phyloP scores from a whole-genome alignment of 2,329 filamentous ascomycete species.

The Talaromyces sp. region DNA sequence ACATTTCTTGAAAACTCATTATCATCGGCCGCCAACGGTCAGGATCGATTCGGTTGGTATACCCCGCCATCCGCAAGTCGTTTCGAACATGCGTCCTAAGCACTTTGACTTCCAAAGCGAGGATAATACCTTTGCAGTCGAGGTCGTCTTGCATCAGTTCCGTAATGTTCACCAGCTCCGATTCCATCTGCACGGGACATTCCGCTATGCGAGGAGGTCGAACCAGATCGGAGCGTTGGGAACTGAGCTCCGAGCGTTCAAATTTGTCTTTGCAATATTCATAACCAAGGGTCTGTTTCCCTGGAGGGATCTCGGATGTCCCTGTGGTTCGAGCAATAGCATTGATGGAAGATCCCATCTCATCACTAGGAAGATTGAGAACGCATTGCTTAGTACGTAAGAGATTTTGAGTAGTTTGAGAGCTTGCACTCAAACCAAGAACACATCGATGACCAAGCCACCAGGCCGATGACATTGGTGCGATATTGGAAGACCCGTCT shows the following conservation, averaged over 20 bases:
- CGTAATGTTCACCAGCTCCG: neutral
- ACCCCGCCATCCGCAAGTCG: slow-evolving; percentile 17
- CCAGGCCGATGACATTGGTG: slow-evolving; percentile 42
- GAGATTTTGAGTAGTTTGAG: slow-evolving; percentile 38
- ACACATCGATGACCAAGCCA: slow-evolving; percentile 43
- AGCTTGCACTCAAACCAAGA: slow-evolving; percentile 33
- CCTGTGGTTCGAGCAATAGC: slow-evolving; percentile 37
- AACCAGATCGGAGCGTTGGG: neutral
- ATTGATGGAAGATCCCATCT: slow-evolving; percentile 32
- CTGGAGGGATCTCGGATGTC: no score
- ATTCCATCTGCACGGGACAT: neutral
- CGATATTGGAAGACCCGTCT: slow-evolving; percentile 39
- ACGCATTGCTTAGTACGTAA: slow-evolving; percentile 40
- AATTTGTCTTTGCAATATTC: slow-evolving; percentile 1
- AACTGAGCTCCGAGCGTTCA: neutral
- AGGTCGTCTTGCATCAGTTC: neutral
- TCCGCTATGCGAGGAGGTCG: neutral
- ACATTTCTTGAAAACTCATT: slow-evolving; percentile 42
- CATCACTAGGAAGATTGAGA: slow-evolving; percentile 37
- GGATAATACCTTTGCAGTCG: neutral
- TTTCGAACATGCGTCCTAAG: neutral
- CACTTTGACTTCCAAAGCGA: neutral
- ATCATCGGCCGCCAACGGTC: slow-evolving; percentile 42
- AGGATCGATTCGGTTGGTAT: slow-evolving; percentile 38
- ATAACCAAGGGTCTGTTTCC: neutral